Conservation (phyloP, 371 early-diverging fungal genomes). For the Phascolomyces articulosus region DNA sequence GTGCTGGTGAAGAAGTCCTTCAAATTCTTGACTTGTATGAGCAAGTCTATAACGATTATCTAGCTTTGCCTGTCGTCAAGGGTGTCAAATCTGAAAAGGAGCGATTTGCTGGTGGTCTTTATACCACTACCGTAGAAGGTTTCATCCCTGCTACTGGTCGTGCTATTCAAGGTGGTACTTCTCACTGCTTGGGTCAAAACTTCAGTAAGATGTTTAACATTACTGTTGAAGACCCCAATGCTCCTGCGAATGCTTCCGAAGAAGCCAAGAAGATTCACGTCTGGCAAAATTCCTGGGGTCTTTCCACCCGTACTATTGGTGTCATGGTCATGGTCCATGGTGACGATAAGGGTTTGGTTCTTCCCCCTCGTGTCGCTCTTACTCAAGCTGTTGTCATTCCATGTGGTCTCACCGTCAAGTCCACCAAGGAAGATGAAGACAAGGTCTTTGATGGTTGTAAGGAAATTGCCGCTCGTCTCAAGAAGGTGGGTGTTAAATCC, state of each 20-base stretch:
- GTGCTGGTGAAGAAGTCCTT: slow-evolving; percentile 92
- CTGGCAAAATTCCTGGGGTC: slow-evolving; percentile 99
- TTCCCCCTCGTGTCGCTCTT: slow-evolving; percentile 97
- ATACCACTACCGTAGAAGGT: slow-evolving; percentile 99
- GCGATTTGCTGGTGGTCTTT: slow-evolving; percentile 99
- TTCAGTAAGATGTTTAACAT: slow-evolving; percentile 98
- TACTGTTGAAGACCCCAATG: slow-evolving; percentile 49
- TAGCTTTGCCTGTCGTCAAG: slow-evolving; percentile 99
- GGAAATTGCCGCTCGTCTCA: slow-evolving; percentile 71
- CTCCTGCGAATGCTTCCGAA: slow-evolving; percentile 39
- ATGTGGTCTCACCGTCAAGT: slow-evolving; percentile 94
- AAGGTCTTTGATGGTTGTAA: slow-evolving; percentile 71
- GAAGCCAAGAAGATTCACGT: slow-evolving; percentile 72
- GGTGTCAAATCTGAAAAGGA: slow-evolving; percentile 99
- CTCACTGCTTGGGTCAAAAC: slow-evolving; percentile 99
- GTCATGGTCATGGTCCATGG: slow-evolving; percentile 99
- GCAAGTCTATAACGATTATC: slow-evolving; percentile 95
- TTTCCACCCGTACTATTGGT: slow-evolving; percentile 99
- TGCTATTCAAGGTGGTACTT: slow-evolving; percentile 99
- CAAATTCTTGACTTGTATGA: slow-evolving; percentile 97
- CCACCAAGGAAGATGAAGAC: slow-evolving; percentile 72
- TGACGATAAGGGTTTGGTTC: slow-evolving; percentile 98
- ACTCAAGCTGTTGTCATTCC: slow-evolving; percentile 97
- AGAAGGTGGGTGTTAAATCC: slow-evolving; percentile 84
- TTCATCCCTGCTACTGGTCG: slow-evolving; percentile 99